phyloP scores from a whole-genome alignment of 2,329 filamentous ascomycete species.

The Fusarium oligoseptatum region DNA sequence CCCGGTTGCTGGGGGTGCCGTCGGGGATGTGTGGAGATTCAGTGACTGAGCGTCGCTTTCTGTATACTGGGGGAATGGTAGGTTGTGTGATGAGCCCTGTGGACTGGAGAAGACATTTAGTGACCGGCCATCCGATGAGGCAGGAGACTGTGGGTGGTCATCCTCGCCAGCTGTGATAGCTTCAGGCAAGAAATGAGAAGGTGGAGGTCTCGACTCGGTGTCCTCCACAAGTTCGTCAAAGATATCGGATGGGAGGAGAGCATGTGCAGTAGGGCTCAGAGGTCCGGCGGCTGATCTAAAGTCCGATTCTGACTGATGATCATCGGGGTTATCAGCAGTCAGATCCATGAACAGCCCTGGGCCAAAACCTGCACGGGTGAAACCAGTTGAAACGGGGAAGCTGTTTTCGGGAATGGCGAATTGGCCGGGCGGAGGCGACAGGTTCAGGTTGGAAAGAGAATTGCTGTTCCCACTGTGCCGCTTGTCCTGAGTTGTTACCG shows the following conservation, averaged over 20 bases:
- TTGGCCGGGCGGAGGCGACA: conserved; percentile 56
- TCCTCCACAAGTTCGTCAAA: conserved; percentile 72
- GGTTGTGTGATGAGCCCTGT: conserved; percentile 69
- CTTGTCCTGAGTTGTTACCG: conserved; percentile 58
- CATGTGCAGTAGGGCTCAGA: conserved; percentile 81
- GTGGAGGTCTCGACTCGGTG: conserved; percentile 61
- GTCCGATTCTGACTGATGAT: conserved; percentile 71
- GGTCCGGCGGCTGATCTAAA: conserved; percentile 74
- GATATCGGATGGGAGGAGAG: conserved; percentile 77
- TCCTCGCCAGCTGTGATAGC: conserved; percentile 49
- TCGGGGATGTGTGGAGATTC: conserved; percentile 56
- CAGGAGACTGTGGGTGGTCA: conserved; percentile 71
- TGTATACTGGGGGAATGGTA: conserved; percentile 65
- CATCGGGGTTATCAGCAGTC: conserved; percentile 54
- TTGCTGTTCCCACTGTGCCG: conserved; percentile 64
- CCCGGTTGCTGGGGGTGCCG: conserved; percentile 48
- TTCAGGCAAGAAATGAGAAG: conserved; percentile 47
- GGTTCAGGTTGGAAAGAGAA: conserved; percentile 57
- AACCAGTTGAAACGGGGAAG: conserved; percentile 66
- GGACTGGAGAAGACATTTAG: conserved; percentile 72
- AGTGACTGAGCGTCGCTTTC: conserved; percentile 63
- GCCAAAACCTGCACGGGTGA: conserved; percentile 65
- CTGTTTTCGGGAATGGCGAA: conserved; percentile 57
- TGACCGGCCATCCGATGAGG: conserved; percentile 67
- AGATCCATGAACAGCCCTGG: conserved; percentile 67